phyloP scores from a whole-genome alignment of 2,329 filamentous ascomycete species.

The Diaporthe citriasiana region DNA sequence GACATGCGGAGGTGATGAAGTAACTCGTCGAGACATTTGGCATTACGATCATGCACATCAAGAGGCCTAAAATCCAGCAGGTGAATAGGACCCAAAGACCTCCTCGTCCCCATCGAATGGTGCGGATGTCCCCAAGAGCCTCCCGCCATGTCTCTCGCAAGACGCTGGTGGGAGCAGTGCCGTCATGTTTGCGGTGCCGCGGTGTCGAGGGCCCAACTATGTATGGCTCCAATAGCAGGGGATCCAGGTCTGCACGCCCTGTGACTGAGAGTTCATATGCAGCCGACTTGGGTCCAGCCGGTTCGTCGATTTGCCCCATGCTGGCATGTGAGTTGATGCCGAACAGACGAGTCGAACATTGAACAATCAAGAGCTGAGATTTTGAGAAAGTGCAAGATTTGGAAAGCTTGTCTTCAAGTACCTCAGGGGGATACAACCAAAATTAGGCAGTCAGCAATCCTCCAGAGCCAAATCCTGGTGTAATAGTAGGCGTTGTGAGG shows the following conservation, averaged over 20 bases:
- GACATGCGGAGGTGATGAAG: constrained; percentile 9
- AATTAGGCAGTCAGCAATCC: constrained; percentile 19
- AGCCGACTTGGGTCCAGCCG: background rate
- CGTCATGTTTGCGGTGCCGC: background rate
- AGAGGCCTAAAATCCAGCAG: background rate
- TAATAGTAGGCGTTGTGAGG: background rate
- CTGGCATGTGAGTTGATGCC: background rate
- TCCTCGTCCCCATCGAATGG: background rate
- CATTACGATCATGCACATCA: background rate
- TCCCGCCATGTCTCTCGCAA: constrained; percentile 8
- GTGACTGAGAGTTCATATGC: background rate
- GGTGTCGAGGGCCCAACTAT: background rate
- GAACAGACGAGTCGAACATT: background rate
- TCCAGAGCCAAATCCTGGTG: background rate
- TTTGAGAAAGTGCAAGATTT: background rate
- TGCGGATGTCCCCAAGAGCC: background rate
- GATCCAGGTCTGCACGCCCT: constrained; percentile 7
- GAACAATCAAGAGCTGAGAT: background rate
- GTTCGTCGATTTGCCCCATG: background rate
- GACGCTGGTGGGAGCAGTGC: background rate
- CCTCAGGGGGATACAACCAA: background rate
- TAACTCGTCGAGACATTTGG: background rate
- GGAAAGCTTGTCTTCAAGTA: background rate
- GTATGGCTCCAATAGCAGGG: background rate
- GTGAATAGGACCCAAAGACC: background rate